Conservation (phyloP, 768 basidiomycete genomes). For the Lactifluus piperatus region DNA sequence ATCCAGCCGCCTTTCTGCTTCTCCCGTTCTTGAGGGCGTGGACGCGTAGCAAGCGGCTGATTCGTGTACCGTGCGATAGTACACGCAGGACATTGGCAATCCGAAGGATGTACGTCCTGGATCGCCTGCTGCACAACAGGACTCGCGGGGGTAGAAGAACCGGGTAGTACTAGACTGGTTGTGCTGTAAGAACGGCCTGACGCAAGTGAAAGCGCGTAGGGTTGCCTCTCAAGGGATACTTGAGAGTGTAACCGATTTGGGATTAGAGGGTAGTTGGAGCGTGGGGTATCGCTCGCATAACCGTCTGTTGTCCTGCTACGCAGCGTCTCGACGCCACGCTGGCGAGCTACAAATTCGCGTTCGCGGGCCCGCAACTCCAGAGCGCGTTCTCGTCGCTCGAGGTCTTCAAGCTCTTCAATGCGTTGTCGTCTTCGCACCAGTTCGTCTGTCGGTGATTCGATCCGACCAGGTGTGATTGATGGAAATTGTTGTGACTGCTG, state of each 20-base stretch:
- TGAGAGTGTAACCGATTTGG: constrained; percentile 10
- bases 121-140: constrained; percentile 18
- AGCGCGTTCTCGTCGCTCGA: constrained; percentile 50
- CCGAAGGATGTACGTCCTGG: constrained; percentile 41
- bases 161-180: constrained; percentile 32
- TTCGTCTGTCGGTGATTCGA: constrained; percentile 23
- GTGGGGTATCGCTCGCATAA: constrained; percentile 26
- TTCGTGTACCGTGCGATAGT: constrained; percentile 46
- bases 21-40: constrained; percentile 38
- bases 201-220: constrained; percentile 16
- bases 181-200: constrained; percentile 35
- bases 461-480: not conserved
- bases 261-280: constrained; percentile 20
- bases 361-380: constrained; percentile 45
- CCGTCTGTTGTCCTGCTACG: constrained; percentile 23
- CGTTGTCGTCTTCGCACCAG: constrained; percentile 33
- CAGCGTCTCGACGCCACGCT: constrained; percentile 27
- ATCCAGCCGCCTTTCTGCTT: constrained; percentile 70
- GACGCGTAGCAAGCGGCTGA: constrained; percentile 30
- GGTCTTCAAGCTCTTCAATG: constrained; percentile 42
- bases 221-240: constrained; percentile 1
- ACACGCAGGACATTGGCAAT: constrained; percentile 60
- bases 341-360: constrained; percentile 2
- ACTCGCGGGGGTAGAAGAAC: constrained; percentile 22
- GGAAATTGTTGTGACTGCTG: constrained; percentile 11